phyloP scores from a whole-genome alignment of 805 yeast genomes.

The Saccharomyces eubayanus region DNA sequence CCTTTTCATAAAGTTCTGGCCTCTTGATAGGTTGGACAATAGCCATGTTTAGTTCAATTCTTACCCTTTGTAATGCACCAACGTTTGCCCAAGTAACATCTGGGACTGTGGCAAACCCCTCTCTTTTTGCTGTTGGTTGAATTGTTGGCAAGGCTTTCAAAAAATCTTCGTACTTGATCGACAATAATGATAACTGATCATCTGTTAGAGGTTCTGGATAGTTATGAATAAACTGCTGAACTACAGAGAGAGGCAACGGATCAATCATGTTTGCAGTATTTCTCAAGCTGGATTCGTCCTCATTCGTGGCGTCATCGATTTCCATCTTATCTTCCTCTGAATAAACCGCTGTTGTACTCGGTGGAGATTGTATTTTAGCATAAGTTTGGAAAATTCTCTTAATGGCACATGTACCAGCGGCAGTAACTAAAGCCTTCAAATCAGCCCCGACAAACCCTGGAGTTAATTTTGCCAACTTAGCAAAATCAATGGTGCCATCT shows the following conservation, averaged over 20 bases:
- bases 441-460: constrained; percentile 99
- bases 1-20: constrained; percentile 82
- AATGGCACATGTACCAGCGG: constrained; percentile 91
- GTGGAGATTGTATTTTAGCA: constrained; percentile 3
- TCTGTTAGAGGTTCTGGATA: constrained; percentile 76
- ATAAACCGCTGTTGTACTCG: constrained; percentile 2
- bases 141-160: constrained; percentile 78
- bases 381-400: constrained; percentile 74
- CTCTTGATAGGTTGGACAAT: constrained; percentile 92
- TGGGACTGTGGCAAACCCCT: constrained; percentile 97
- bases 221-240: constrained; percentile 58
- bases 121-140: constrained; percentile 96
- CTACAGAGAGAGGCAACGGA: constrained; percentile 46
- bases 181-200: constrained; percentile 66
- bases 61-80: constrained; percentile 73
- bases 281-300: constrained; percentile 16
- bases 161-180: constrained; percentile 75
- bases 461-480: constrained; percentile 75
- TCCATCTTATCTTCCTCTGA: constrained; percentile 29
- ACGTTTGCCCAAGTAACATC: constrained; percentile 94
- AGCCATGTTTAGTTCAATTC: constrained; percentile 93
- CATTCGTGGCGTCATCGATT: constrained; percentile 10
- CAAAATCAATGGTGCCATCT: constrained; percentile 62
- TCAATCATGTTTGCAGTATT: constrained; percentile 30
- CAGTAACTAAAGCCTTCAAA: constrained; percentile 83